These are phyloP conservation scores for Zymoseptoria pseudotritici DNA, from an alignment of 2,329 filamentous ascomycete species.

Conservation along the genomic window DNA sequence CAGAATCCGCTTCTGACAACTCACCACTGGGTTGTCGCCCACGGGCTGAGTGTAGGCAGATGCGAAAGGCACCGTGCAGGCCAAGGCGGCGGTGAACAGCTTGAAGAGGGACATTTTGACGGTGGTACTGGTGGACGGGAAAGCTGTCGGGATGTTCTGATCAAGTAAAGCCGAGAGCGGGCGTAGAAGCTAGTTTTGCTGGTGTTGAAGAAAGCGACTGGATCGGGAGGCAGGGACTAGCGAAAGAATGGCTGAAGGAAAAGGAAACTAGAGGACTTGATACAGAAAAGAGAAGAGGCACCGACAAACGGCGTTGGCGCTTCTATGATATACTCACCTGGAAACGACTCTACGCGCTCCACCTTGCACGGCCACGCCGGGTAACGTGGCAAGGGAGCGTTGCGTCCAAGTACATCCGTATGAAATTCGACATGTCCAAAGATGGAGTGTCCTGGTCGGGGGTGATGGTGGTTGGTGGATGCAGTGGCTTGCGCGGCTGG, in stretches of 20 bases:
- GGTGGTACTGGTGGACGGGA: constrained; percentile 13
- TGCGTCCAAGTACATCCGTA: neutral
- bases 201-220: neutral
- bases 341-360: neutral
- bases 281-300: neutral
- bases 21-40: constrained; percentile 22
- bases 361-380: neutral
- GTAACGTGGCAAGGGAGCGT: neutral
- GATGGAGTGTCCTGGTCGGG: neutral
- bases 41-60: constrained; percentile 36
- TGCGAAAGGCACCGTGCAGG: constrained; percentile 42
- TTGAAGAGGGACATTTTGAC: constrained; percentile 32
- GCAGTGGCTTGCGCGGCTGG: neutral
- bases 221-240: neutral
- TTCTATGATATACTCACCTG: neutral
- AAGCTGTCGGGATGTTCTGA: neutral
- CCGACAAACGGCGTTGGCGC: neutral
- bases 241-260: neutral
- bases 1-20: neutral
- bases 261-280: neutral
- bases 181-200: constrained; percentile 1
- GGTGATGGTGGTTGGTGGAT: neutral
- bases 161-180: neutral
- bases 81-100: constrained; percentile 48
- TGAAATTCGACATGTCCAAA: neutral